phyloP scores from a whole-genome alignment of 768 basidiomycete genomes.

The Lentinus brumalis region DNA sequence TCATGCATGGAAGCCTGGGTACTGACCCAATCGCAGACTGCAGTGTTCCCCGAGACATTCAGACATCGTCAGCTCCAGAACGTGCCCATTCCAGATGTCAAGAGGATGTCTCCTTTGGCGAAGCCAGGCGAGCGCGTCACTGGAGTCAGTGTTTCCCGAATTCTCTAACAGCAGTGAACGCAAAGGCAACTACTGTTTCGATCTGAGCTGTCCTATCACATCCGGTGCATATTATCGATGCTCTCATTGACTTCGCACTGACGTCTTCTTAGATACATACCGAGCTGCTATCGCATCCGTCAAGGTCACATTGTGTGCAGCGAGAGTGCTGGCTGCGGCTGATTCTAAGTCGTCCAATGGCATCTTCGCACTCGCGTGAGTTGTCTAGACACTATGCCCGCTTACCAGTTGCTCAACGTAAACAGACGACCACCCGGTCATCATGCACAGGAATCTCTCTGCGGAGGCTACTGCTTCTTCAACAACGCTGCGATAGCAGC shows the following conservation, averaged over 20 bases:
- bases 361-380: conserved; percentile 30
- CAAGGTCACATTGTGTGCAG: conserved; percentile 29
- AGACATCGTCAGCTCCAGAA: conserved; percentile 24
- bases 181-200: conserved; percentile 34
- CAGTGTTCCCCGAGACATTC: conserved; percentile 36
- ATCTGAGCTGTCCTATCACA: conserved; percentile 36
- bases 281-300: conserved; percentile 31
- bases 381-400: neutral
- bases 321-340: conserved; percentile 12
- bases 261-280: conserved; percentile 28
- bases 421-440: conserved; percentile 36
- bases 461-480: conserved; percentile 40
- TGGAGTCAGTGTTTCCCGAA: neutral
- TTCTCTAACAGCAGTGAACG: neutral
- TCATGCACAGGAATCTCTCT: conserved; percentile 31
- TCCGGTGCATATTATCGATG: conserved; percentile 19
- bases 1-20: too few species aligned
- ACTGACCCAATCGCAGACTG: conserved; percentile 18
- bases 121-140: conserved; percentile 24
- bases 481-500: conserved; percentile 36
- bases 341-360: neutral
- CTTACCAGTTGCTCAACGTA: neutral
- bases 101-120: conserved; percentile 22
- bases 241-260: neutral
- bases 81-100: conserved; percentile 1